Evolutionary conservation across 768 basidiomycete species (phyloP).

Genomic region (Russula virescens): DNA sequence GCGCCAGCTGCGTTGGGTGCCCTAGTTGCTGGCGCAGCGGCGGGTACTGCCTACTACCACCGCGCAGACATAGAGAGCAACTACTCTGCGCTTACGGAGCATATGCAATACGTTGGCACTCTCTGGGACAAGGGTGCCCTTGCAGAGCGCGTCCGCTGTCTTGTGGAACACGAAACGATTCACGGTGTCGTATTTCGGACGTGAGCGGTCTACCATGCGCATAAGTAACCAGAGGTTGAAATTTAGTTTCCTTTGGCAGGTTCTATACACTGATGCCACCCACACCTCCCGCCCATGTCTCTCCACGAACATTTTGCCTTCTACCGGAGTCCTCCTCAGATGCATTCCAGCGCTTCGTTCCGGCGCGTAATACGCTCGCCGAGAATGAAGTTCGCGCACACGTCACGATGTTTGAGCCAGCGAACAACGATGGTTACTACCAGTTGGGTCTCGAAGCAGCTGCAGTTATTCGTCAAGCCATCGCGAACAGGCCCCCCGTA

Average conservation of each 20-base stretch:
- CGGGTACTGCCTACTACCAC: slow-evolving; percentile 77
- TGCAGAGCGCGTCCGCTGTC: slow-evolving; percentile 51
- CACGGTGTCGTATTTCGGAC: slow-evolving; percentile 66
- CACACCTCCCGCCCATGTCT: slow-evolving; percentile 48
- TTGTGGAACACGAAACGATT: slow-evolving; percentile 55
- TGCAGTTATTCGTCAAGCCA: slow-evolving; percentile 53
- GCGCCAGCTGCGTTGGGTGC: slow-evolving; percentile 66
- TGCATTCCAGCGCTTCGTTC: slow-evolving; percentile 49
- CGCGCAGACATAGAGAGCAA: slow-evolving; percentile 67
- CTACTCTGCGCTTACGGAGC: slow-evolving; percentile 74
- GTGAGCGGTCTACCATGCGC: slow-evolving; percentile 38
- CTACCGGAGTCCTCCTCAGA: slow-evolving; percentile 52
- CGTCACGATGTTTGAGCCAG: slow-evolving; percentile 78
- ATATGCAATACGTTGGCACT: slow-evolving; percentile 83
- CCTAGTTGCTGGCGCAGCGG: slow-evolving; percentile 74
- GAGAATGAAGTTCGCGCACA: slow-evolving; percentile 80
- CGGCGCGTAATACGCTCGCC: slow-evolving; percentile 61
- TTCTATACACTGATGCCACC: slow-evolving; percentile 79
- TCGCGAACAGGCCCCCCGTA: slow-evolving; percentile 33
- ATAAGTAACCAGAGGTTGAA: slow-evolving; percentile 1
- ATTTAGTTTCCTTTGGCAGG: slow-evolving; percentile 36
- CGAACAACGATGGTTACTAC: slow-evolving; percentile 87
- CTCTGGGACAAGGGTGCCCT: slow-evolving; percentile 75
- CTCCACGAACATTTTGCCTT: slow-evolving; percentile 70
- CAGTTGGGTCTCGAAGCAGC: slow-evolving; percentile 68